These are phyloP conservation scores for Lodderomyces oxycetoniae DNA, from an alignment of 1,139 yeast genomes.

Conservation along the genomic window DNA sequence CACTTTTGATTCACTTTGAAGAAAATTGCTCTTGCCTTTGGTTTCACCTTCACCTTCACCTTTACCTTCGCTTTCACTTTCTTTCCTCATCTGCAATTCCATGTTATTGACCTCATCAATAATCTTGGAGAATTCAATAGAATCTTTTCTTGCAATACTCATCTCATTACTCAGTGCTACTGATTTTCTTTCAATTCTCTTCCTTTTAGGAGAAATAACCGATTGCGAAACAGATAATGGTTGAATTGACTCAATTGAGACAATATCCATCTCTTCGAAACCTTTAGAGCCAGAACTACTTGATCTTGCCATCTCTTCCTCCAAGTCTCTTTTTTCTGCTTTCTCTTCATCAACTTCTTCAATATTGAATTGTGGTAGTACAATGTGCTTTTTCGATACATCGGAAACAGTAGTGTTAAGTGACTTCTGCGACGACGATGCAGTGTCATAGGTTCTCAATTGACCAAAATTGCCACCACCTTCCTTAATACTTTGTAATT, in stretches of 20 bases:
- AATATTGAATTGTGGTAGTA: conserved; percentile 11
- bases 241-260: conserved; percentile 21
- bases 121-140: conserved; percentile 5
- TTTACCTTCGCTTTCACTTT: background rate
- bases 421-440: background rate
- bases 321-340: background rate
- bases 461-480: conserved; percentile 17
- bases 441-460: background rate
- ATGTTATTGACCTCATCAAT: conserved; percentile 3
- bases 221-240: conserved; percentile 27
- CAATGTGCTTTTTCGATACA: conserved; percentile 2
- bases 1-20: background rate
- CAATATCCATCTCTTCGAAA: conserved; percentile 15
- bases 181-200: conserved; percentile 4
- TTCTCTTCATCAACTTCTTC: conserved; percentile 13
- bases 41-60: conserved; percentile 4
- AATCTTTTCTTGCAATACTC: conserved; percentile 3
- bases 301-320: background rate
- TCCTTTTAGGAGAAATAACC: conserved; percentile 8
- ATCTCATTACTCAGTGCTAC: background rate
- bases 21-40: background rate
- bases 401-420: background rate
- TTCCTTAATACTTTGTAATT: conserved; percentile 33
- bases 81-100: conserved; percentile 2
- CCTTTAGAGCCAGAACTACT: conserved; percentile 7